Evolutionary conservation across 2,329 filamentous ascomycete genomes (phyloP).

Genomic region (Penicillium corylophilum): DNA sequence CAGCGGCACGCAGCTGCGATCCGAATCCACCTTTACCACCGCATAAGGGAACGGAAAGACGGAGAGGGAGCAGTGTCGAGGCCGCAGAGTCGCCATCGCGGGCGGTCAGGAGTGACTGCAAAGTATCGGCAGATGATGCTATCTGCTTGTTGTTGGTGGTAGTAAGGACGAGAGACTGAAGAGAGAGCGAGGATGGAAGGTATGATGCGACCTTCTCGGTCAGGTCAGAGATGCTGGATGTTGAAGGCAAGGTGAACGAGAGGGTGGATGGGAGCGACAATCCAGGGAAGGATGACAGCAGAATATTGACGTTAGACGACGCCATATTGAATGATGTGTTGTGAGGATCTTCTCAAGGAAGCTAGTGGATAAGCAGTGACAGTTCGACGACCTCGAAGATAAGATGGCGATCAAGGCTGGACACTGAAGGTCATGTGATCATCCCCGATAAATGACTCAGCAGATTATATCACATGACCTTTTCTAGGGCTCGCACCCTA

Average conservation of each 20-base stretch:
- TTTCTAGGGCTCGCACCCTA: conserved; percentile 34
- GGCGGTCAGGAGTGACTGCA: conserved; percentile 62
- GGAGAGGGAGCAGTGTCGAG: conserved; percentile 76
- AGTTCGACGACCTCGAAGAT: conserved; percentile 1
- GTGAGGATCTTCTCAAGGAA: background rate
- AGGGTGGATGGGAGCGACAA: conserved; percentile 80
- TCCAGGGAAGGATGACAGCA: conserved; percentile 81
- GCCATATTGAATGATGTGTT: conserved; percentile 50
- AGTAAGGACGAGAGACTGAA: conserved; percentile 68
- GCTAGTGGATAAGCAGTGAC: background rate
- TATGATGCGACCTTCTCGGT: conserved; percentile 58
- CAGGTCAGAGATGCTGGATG: conserved; percentile 67
- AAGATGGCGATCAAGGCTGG: conserved; percentile 19
- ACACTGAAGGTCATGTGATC: conserved; percentile 4
- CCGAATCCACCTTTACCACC: conserved; percentile 98
- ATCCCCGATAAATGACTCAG: background rate
- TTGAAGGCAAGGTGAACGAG: conserved; percentile 67
- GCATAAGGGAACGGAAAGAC: conserved; percentile 73
- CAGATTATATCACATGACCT: background rate
- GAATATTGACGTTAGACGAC: conserved; percentile 67
- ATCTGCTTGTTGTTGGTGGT: conserved; percentile 77
- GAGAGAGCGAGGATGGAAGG: conserved; percentile 58
- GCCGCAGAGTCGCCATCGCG: conserved; percentile 37
- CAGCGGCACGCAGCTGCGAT: conserved; percentile 91
- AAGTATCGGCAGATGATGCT: conserved; percentile 47